Evolutionary conservation across 257 asterid genomes (phyloP).

Genomic region (Petunia secreta): DNA sequence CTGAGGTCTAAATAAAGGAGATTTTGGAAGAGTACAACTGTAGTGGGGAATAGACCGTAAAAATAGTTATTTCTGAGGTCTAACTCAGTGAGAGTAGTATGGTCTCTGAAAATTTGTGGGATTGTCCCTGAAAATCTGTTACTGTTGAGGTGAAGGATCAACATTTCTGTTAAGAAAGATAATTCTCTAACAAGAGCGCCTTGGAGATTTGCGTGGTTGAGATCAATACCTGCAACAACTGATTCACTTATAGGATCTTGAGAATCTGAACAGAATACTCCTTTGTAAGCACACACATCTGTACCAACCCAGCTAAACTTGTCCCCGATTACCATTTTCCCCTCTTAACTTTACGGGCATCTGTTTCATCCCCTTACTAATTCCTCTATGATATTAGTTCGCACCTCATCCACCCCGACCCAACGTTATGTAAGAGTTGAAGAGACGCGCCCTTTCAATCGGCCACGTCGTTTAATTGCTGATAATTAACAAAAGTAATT

Average conservation of each 20-base stretch:
- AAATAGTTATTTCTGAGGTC: constrained; percentile 86
- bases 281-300: constrained; percentile 75
- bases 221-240: constrained; percentile 74
- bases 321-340: too few relatives aligned
- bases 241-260: constrained; percentile 54
- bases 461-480: too few relatives aligned
- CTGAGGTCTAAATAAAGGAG: constrained; percentile 76
- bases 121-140: constrained; percentile 69
- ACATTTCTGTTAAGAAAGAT: constrained; percentile 52
- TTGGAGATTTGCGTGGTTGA: constrained; percentile 70
- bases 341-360: too few relatives aligned
- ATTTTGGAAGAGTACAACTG: constrained; percentile 55
- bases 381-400: too few relatives aligned
- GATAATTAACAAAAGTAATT: too few relatives aligned
- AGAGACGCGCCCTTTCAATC: too few relatives aligned
- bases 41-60: constrained; percentile 66
- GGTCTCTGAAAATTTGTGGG: constrained; percentile 51
- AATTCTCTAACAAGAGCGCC: constrained; percentile 65
- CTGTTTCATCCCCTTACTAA: too few relatives aligned
- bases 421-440: too few relatives aligned
- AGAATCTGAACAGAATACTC: constrained; percentile 63
- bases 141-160: constrained; percentile 72
- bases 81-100: constrained; percentile 55
- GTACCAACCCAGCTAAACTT: constrained; percentile 58
- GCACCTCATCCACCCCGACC: too few relatives aligned